phyloP scores from a whole-genome alignment of 2,329 filamentous ascomycete genomes.

The Capronia epimyces region DNA sequence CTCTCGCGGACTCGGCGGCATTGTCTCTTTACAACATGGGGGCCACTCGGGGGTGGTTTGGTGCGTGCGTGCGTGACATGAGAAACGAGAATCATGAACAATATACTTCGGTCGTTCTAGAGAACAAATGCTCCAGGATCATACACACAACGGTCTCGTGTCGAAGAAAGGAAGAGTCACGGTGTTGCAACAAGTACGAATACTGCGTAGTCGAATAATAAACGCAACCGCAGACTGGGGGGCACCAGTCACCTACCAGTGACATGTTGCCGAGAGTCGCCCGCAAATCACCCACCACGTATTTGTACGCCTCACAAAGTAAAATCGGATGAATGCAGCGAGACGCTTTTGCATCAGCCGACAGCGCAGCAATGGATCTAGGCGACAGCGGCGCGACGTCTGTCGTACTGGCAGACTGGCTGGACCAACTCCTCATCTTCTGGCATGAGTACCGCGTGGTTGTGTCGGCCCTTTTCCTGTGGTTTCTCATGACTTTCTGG shows the following conservation, averaged over 20 bases:
- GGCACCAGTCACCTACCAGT: no score
- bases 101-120: no score
- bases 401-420: constrained; percentile 25
- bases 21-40: not conserved
- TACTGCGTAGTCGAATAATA: no score
- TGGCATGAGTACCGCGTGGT: constrained; percentile 26
- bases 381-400: constrained; percentile 21
- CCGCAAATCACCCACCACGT: not conserved
- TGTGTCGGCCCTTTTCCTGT: constrained; percentile 7
- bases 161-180: no score
- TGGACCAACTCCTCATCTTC: constrained; percentile 20
- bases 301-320: not conserved
- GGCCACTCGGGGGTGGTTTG: no score
- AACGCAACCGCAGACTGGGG: no score
- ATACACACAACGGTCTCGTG: not conserved
- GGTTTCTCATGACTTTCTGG: constrained; percentile 12
- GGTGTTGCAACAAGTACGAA: no score
- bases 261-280: not conserved
- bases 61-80: no score
- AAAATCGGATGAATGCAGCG: not conserved
- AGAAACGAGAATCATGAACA: not conserved
- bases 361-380: constrained; percentile 23
- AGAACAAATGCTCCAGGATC: no score
- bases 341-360: not conserved
- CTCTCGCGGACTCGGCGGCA: not conserved